Percentiles rank a stretch among this genome's conserved stretches.
These are phyloP conservation scores for Rubia yunnanensis DNA, from an alignment of 257 asterid species.

Conservation along the genomic window DNA sequence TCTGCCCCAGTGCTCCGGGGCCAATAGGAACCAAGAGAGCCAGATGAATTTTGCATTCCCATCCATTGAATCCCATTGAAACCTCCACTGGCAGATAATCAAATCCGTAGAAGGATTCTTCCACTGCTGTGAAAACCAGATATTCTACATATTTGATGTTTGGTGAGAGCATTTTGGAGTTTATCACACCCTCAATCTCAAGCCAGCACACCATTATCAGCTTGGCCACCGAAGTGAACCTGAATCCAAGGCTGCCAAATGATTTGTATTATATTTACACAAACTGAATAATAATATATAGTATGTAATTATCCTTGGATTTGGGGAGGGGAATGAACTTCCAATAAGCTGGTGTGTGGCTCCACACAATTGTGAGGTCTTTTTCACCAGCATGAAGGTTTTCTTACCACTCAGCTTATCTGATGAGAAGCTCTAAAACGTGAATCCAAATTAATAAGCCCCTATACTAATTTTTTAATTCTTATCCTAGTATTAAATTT, in stretches of 20 bases:
- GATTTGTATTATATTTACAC: no score
- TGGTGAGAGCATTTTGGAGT: constrained; percentile 36
- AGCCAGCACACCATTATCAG: constrained; percentile 56
- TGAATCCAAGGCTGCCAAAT: no score
- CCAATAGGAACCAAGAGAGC: constrained; percentile 35
- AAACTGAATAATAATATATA: no score
- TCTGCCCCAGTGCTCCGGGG: constrained; percentile 10
- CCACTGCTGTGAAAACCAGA: constrained; percentile 39
- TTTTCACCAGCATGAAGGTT: constrained; percentile 63
- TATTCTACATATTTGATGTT: constrained; percentile 60
- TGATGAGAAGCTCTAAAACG: constrained; percentile 58
- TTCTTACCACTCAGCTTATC: constrained; percentile 65
- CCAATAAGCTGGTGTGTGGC: constrained; percentile 43
- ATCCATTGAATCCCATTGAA: constrained; percentile 34
- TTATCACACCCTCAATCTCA: constrained; percentile 44
- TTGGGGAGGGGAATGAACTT: no score
- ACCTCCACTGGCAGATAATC: constrained; percentile 19
- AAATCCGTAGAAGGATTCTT: constrained; percentile 40
- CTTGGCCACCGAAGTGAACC: constrained; percentile 23
- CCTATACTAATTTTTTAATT: no score
- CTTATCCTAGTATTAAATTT: no score
- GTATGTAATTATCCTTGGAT: no score
- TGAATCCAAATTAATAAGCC: no score
- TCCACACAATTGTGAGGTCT: constrained; percentile 52
- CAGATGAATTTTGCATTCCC: constrained; percentile 30